A percentile compares a stretch with the other conserved stretches of the same genome.
These are phyloP conservation scores for Paecilomyces sp. DNA, from an alignment of 2,329 filamentous ascomycete genomes.

Conservation along the genomic window DNA sequence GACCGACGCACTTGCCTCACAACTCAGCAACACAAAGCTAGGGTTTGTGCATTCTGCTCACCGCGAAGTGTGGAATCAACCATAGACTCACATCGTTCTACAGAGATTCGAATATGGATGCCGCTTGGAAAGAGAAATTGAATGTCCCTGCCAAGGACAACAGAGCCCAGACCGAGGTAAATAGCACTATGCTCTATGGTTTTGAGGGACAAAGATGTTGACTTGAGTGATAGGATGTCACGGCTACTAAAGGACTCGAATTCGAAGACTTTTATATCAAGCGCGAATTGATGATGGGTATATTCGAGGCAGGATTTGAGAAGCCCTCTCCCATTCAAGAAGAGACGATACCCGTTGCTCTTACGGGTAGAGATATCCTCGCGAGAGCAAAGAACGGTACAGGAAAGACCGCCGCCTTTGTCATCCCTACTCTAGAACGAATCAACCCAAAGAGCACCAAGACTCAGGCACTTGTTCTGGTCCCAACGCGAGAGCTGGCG, in stretches of 20 bases:
- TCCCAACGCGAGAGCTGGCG: constrained; percentile 92
- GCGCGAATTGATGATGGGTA: constrained; percentile 94
- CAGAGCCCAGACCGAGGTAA: constrained; percentile 44
- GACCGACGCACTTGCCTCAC: constrained; percentile 38
- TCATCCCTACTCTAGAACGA: constrained; percentile 89
- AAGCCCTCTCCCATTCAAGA: constrained; percentile 99
- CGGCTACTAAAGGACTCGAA: constrained; percentile 92
- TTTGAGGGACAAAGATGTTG: constrained; percentile 8
- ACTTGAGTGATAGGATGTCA: constrained; percentile 67
- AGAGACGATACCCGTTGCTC: constrained; percentile 93
- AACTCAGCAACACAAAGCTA: constrained; percentile 38
- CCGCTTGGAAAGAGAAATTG: constrained; percentile 39
- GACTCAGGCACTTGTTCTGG: constrained; percentile 91
- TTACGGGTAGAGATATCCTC: constrained; percentile 90
- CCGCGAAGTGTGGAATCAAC: constrained; percentile 2
- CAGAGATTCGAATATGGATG: constrained; percentile 33
- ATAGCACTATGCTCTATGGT: constrained; percentile 10
- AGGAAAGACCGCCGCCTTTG: constrained; percentile 95
- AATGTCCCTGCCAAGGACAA: constrained; percentile 42
- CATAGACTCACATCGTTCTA: constrained; percentile 9
- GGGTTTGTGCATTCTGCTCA: constrained; percentile 21
- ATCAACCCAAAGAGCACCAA: constrained; percentile 96
- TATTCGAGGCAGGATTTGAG: constrained; percentile 98
- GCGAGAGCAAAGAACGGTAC: constrained; percentile 98
- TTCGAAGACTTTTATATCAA: constrained; percentile 97